Conservation (phyloP, 768 basidiomycete genomes). For the Naganishia friedmannii region DNA sequence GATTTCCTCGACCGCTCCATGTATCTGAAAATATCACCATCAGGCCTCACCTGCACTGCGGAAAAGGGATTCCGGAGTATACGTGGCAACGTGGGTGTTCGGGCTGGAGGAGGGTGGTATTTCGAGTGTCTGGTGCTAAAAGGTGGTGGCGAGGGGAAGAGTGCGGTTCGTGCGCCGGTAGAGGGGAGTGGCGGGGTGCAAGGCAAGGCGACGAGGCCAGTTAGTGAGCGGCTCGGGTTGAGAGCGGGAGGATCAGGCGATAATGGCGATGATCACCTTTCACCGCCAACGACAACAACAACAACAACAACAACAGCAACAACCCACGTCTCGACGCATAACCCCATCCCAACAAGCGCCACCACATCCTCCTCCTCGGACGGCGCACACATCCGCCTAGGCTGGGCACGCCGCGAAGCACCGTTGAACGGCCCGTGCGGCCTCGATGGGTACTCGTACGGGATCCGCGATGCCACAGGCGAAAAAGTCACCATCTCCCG, state of each 20-base stretch:
- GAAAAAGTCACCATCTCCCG: conserved; percentile 84
- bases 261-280: conserved; percentile 33
- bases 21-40: conserved; percentile 43
- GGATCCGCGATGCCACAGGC: conserved; percentile 83
- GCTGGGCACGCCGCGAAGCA: conserved; percentile 88
- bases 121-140: conserved; percentile 78
- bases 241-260: conserved; percentile 34
- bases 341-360: background rate
- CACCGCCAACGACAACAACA: no score
- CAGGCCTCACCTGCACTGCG: conserved; percentile 56
- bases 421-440: conserved; percentile 91
- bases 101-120: conserved; percentile 82
- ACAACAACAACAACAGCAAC: no score
- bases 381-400: conserved; percentile 81
- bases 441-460: conserved; percentile 89
- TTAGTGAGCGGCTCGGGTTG: conserved; percentile 51
- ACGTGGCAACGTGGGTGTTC: conserved; percentile 80
- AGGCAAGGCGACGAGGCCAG: background rate
- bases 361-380: conserved; percentile 51
- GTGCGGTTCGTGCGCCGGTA: background rate
- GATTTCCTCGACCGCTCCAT: conserved; percentile 48
- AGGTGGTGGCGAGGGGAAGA: conserved; percentile 35
- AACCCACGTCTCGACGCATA: background rate
- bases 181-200: background rate
- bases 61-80: conserved; percentile 88